phyloP scores from a whole-genome alignment of 495 filamentous ascomycete genomes.

The Hyaloscypha finlandica region DNA sequence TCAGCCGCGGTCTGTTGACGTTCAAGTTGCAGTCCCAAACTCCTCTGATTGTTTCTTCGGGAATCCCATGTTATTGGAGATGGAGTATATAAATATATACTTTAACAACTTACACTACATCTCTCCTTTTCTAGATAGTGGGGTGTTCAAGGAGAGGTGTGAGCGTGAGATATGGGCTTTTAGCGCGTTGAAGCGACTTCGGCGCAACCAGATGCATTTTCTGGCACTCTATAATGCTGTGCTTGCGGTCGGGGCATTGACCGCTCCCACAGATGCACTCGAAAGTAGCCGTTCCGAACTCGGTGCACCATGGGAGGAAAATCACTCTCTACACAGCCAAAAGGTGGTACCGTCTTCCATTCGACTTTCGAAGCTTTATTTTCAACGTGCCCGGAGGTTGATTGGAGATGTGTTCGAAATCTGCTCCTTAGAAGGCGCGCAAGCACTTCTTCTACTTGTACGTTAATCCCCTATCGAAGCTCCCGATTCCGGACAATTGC shows the following conservation, averaged over 20 bases:
- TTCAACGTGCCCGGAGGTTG: background rate
- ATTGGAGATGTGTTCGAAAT: slow-evolving; percentile 14
- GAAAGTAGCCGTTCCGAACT: background rate
- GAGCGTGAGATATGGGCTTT: slow-evolving; percentile 1
- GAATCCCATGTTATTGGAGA: slow-evolving; percentile 4
- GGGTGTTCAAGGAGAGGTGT: background rate
- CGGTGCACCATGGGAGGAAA: background rate
- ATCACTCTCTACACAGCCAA: background rate
- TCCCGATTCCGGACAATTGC: background rate
- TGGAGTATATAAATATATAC: slow-evolving; percentile 4
- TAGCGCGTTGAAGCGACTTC: background rate
- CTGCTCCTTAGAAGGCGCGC: slow-evolving; percentile 16
- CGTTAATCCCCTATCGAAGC: background rate
- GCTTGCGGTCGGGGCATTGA: slow-evolving; percentile 11
- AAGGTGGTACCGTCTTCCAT: background rate
- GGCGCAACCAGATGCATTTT: slow-evolving; percentile 3
- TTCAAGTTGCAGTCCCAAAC: background rate
- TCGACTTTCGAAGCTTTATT: background rate
- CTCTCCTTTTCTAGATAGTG: background rate
- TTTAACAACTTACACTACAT: slow-evolving; percentile 11
- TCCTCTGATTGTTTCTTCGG: background rate
- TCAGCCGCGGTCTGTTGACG: background rate
- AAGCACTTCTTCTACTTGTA: slow-evolving; percentile 14
- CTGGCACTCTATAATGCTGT: slow-evolving; percentile 9
- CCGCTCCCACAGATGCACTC: background rate